phyloP scores from a whole-genome alignment of 192 early-diverging fungal genomes.

The Coemansia sp. region DNA sequence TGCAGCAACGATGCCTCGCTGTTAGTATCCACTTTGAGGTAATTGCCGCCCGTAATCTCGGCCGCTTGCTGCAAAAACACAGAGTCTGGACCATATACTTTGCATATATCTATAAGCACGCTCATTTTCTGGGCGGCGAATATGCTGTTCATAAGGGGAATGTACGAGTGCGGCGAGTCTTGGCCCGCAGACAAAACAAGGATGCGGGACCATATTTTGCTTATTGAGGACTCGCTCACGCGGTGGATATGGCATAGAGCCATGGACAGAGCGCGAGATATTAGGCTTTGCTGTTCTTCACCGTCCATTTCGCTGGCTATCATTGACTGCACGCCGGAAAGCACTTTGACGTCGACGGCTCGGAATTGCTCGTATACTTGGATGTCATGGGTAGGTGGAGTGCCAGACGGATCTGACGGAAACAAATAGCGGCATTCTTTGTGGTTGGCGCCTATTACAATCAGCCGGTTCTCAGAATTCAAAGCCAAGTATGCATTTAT shows the following conservation, averaged over 20 bases:
- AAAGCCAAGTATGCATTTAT: slow-evolving; percentile 92
- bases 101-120: slow-evolving; percentile 90
- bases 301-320: not conserved
- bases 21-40: slow-evolving; percentile 68
- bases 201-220: slow-evolving; percentile 68
- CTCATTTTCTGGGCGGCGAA: slow-evolving; percentile 93
- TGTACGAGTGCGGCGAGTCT: slow-evolving; percentile 87
- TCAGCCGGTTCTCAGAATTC: slow-evolving; percentile 84
- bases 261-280: slow-evolving; percentile 50
- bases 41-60: slow-evolving; percentile 83
- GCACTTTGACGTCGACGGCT: slow-evolving; percentile 34
- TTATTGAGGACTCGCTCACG: slow-evolving; percentile 7
- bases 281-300: slow-evolving; percentile 31
- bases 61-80: slow-evolving; percentile 93
- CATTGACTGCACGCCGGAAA: slow-evolving; percentile 34
- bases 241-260: slow-evolving; percentile 54
- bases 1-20: slow-evolving; percentile 70
- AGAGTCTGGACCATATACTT: slow-evolving; percentile 71
- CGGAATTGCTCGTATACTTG: slow-evolving; percentile 56
- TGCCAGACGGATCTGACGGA: slow-evolving; percentile 16
- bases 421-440: slow-evolving; percentile 41
- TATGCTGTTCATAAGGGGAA: slow-evolving; percentile 97
- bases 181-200: slow-evolving; percentile 82
- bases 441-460: slow-evolving; percentile 65
- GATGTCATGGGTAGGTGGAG: slow-evolving; percentile 20